Conservation (phyloP, 192 early-diverging fungal genomes). For the Podila verticillata region DNA sequence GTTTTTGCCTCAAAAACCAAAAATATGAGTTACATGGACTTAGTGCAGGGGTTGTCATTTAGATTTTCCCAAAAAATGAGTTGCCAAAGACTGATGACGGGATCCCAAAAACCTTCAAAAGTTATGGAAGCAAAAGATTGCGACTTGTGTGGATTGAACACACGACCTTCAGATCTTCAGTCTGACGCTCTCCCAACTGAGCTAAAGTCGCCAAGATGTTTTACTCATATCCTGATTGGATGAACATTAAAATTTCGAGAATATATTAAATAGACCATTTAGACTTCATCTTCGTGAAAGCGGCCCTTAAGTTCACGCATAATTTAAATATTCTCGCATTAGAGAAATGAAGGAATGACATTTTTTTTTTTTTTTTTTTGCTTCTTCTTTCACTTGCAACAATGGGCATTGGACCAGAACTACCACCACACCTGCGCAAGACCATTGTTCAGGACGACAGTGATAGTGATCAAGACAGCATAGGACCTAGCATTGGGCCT, state of each 20-base stretch:
- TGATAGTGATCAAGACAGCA: slow-evolving; percentile 24
- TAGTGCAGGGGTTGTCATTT: too few species aligned
- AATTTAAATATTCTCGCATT: too few species aligned
- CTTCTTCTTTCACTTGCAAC: background rate
- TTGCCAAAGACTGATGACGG: background rate
- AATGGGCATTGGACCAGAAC: slow-evolving; percentile 56
- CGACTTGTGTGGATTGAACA: slow-evolving; percentile 39
- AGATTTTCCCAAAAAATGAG: too few species aligned
- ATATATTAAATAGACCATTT: too few species aligned
- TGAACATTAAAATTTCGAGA: too few species aligned
- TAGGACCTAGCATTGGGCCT: slow-evolving; percentile 31
- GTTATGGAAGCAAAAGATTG: background rate
- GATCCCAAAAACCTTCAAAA: background rate
- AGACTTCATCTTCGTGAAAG: too few species aligned
- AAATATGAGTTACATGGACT: too few species aligned
- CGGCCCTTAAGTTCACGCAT: too few species aligned
- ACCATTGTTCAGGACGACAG: slow-evolving; percentile 10
- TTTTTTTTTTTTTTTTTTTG: too few species aligned
- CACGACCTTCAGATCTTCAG: slow-evolving; percentile 60
- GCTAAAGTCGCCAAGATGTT: slow-evolving; percentile 25
- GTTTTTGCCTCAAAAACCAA: too few species aligned
- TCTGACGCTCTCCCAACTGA: slow-evolving; percentile 65
- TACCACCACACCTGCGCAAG: slow-evolving; percentile 51
- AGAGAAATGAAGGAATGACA: too few species aligned
- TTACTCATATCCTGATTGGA: too few species aligned